These are phyloP conservation scores for Akanthomyces uredinophilus DNA, from an alignment of 2,329 filamentous ascomycete genomes.

Conservation along the genomic window DNA sequence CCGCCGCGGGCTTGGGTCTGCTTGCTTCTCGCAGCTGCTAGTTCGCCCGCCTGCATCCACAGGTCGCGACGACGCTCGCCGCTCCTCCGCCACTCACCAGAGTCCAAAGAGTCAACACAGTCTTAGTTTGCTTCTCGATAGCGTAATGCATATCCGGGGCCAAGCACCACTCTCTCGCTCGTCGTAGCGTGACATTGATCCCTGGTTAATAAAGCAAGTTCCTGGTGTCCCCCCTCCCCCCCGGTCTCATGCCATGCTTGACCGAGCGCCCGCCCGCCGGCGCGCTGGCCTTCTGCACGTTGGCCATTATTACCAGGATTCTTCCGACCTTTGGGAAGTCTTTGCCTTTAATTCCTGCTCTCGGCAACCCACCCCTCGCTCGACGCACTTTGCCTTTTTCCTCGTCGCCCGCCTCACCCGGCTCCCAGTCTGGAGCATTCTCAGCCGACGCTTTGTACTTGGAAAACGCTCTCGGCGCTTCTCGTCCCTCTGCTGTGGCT, in stretches of 20 bases:
- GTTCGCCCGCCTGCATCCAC: not conserved
- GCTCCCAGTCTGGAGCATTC: not conserved
- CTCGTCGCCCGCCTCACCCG: not conserved
- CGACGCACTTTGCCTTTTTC: not conserved
- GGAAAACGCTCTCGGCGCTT: not conserved
- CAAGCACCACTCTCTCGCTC: too few relatives aligned
- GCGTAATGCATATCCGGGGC: not conserved
- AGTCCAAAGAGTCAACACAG: not conserved
- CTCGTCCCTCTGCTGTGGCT: not conserved
- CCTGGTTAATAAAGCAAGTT: not conserved
- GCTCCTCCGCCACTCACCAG: not conserved
- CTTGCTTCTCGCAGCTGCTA: not conserved
- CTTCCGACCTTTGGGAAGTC: not conserved
- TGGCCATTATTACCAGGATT: conserved; percentile 1
- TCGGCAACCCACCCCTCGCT: too few relatives aligned
- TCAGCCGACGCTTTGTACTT: not conserved
- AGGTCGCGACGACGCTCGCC: not conserved
- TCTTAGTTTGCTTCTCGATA: not conserved
- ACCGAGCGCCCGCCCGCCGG: conserved; percentile 3
- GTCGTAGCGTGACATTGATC: not conserved
- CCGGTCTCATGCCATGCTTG: conserved; percentile 3
- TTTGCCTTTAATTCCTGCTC: not conserved
- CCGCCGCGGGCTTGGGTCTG: not conserved
- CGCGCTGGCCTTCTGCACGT: not conserved
- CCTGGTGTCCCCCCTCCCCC: not conserved